phyloP scores from a whole-genome alignment of 805 yeast species.

The Teunomyces panamensis region DNA sequence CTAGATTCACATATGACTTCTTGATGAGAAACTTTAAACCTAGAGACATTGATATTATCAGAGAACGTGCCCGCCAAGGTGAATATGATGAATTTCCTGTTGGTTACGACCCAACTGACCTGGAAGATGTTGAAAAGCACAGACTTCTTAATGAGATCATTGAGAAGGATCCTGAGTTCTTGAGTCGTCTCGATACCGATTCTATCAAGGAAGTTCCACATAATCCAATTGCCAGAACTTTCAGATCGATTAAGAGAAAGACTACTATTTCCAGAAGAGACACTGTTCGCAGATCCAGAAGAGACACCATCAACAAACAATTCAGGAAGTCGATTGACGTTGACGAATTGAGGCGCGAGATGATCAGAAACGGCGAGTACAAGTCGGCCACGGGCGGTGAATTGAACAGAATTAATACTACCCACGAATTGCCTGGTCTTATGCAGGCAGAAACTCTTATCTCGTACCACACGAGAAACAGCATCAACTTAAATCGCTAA shows the following conservation, averaged over 20 bases:
- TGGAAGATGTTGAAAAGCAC: slow-evolving; percentile 40
- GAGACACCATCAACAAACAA: slow-evolving; percentile 21
- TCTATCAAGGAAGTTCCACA: slow-evolving; percentile 3
- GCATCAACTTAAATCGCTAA: slow-evolving; percentile 26
- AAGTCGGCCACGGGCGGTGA: slow-evolving; percentile 32
- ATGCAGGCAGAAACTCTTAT: slow-evolving; percentile 48
- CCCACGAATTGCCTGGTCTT: slow-evolving; percentile 49
- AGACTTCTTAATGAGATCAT: slow-evolving; percentile 31
- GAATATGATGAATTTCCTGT: slow-evolving; percentile 64
- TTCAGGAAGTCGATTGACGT: slow-evolving; percentile 33
- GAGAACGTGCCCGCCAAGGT: slow-evolving; percentile 68
- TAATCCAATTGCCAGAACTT: slow-evolving; percentile 23
- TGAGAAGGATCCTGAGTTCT: slow-evolving; percentile 31
- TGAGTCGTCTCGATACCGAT: slow-evolving; percentile 32
- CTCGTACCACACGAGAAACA: slow-evolving; percentile 40
- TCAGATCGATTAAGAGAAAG: slow-evolving; percentile 33
- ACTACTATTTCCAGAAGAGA: slow-evolving; percentile 26
- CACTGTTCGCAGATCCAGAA: slow-evolving; percentile 15
- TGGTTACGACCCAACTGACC: slow-evolving; percentile 79
- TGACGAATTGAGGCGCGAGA: slow-evolving; percentile 33
- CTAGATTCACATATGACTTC: slow-evolving; percentile 63
- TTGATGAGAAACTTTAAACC: slow-evolving; percentile 54
- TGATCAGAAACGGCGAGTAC: slow-evolving; percentile 38
- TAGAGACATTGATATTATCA: slow-evolving; percentile 65
- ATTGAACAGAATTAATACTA: slow-evolving; percentile 40